Evolutionary conservation across 371 early-diverging fungal genomes (phyloP), one percentile per base, ranked within the genome.

Genomic region (Batkoa obscura): DNA sequence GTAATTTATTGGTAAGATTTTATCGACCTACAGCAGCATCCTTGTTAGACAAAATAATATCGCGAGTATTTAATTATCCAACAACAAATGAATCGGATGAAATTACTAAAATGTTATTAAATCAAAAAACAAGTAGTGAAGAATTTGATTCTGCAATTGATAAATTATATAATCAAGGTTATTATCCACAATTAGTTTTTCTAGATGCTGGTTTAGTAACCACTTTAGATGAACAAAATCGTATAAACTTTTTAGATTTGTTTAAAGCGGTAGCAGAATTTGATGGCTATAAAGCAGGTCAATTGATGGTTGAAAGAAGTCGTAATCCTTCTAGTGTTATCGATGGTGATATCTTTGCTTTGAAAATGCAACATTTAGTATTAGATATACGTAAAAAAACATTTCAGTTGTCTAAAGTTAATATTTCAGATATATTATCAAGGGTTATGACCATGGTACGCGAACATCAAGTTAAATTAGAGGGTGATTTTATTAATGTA

Each of bases 401-500:
- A 36, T 75, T 96, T 60, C 77, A 79, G 47, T 67, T 97, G 47
- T 77, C 79, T 12, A 75, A 81, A 39, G 74, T 94, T 34, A 75
- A 77, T 32, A 84, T 91, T 52, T 79, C 77, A 0, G 80, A 81
- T 54, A 67, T 94, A n/a, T 67, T 97, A 38, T 61, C 65, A 13
- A 74, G 73, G 3, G 90, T 89, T 0, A 80, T 90, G 75, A 65
- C 72, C 38, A 82, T 86, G 78, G 93, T 94, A 2, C 74, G 94
- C 9, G 64, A 74, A 5, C 92, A 97, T 65, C 92, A 86, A 55
- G 92, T 96, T 4, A 80, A 82, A 50, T 68, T 96, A 50, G 95
- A 94, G 59, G 89, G 90, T 0, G 92, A 90, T 53, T 97, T 91
- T 72, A 81, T 84, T 35, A 94, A 93, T 66, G 79, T 94, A 1